A percentile compares a stretch with the other conserved stretches of the same genome.
phyloP scores from a whole-genome alignment of 768 basidiomycete genomes.

The Vararia minispora region DNA sequence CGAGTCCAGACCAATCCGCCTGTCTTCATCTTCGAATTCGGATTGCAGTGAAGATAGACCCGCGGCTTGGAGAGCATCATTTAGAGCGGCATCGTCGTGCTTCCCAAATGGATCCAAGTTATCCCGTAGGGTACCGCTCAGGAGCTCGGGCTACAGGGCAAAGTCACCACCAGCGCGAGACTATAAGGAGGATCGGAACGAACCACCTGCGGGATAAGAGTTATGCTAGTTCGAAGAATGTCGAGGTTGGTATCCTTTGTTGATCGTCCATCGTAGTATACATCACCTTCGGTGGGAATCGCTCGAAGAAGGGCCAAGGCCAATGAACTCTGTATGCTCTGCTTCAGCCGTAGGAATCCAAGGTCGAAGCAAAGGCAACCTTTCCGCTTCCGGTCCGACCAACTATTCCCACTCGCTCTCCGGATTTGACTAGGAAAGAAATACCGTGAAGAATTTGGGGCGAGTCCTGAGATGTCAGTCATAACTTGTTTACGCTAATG shows the following conservation, averaged over 20 bases:
- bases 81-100: conserved; percentile 40
- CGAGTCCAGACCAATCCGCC: conserved; percentile 35
- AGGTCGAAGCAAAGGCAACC: no score
- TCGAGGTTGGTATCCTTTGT: conserved; percentile 40
- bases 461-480: no score
- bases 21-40: conserved; percentile 23
- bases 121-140: conserved; percentile 43
- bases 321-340: no score
- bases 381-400: conserved; percentile 52
- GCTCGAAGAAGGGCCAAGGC: conserved; percentile 43
- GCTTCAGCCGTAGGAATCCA: no score
- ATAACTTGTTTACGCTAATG: no score
- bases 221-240: conserved; percentile 39
- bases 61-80: conserved; percentile 35
- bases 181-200: no score
- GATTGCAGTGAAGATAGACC: conserved; percentile 35
- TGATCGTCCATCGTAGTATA: conserved; percentile 39
- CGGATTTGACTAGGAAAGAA: conserved; percentile 38
- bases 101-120: conserved; percentile 53
- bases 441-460: conserved; percentile 46
- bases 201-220: conserved; percentile 51
- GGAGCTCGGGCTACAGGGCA: conserved; percentile 40
- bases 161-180: no score
- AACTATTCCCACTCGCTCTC: conserved; percentile 49
- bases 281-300: conserved; percentile 40